Percentiles rank a stretch among this genome's conserved stretches.
Evolutionary conservation across 2,329 filamentous ascomycete genomes (phyloP).

Genomic region (Thermothelomyces thermophilus): DNA sequence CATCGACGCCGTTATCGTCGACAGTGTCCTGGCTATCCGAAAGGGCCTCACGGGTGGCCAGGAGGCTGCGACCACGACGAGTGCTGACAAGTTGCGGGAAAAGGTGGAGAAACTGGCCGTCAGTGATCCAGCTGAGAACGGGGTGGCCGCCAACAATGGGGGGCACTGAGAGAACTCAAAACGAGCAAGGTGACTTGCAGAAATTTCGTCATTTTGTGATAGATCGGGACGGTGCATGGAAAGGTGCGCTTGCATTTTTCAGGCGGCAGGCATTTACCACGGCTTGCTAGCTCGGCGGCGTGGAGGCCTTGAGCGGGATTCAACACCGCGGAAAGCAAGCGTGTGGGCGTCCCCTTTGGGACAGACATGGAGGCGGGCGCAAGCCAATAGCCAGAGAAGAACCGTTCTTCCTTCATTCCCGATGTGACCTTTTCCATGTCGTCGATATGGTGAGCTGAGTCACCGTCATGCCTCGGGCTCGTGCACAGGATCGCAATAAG

Average conservation of each 20-base stretch:
- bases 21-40: constrained; percentile 86
- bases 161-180: not conserved
- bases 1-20: constrained; percentile 96
- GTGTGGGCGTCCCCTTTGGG: not conserved
- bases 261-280: not conserved
- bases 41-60: constrained; percentile 64
- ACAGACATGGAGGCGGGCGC: not conserved
- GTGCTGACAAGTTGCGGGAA: constrained; percentile 7
- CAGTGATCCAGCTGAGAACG: not conserved
- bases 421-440: no score
- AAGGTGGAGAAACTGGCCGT: constrained; percentile 9
- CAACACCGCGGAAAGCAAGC: constrained; percentile 6
- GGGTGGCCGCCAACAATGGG: not conserved
- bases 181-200: not conserved
- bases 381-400: no score
- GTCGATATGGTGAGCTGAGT: no score
- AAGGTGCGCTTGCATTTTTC: constrained; percentile 4
- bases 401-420: no score
- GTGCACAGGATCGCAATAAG: not conserved
- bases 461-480: not conserved
- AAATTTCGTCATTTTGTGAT: not conserved
- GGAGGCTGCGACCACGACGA: constrained; percentile 9
- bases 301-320: constrained; percentile 2
- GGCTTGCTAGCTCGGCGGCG: not conserved
- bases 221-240: constrained; percentile 2